A percentile compares a stretch with the other conserved stretches of the same genome.
phyloP scores from a whole-genome alignment of 1,284 basidiomycete genomes.

The Tylopilus sp. region DNA sequence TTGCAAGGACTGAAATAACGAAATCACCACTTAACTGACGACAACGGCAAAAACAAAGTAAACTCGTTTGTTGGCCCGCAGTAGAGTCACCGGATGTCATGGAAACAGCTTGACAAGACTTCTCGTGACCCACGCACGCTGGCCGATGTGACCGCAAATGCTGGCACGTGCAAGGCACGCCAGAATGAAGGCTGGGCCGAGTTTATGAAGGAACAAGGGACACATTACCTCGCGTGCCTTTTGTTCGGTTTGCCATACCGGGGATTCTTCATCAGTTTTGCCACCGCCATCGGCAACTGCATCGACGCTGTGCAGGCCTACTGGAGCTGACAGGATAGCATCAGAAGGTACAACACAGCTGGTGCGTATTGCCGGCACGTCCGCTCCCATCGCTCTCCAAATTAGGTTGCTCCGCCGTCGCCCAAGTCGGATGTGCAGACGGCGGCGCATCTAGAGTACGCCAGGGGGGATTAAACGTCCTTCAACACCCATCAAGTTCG shows the following conservation, averaged over 20 bases:
- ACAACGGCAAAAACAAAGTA: neutral
- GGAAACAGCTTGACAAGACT: neutral
- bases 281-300: conserved; percentile 57
- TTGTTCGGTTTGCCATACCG: conserved; percentile 57
- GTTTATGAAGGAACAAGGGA: neutral
- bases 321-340: conserved; percentile 47
- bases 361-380: conserved; percentile 70
- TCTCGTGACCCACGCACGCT: neutral
- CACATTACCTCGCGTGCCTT: neutral
- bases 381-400: neutral
- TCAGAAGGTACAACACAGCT: conserved; percentile 60
- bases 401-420: conserved; percentile 33
- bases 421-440: conserved; percentile 62
- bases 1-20: neutral
- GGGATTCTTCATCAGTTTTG: conserved; percentile 87
- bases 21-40: neutral
- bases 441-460: conserved; percentile 36
- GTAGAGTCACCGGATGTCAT: neutral
- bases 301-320: neutral
- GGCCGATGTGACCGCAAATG: neutral
- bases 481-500: neutral
- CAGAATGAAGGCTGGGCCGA: neutral
- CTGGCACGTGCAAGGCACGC: conserved; percentile 2
- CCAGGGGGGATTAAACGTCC: neutral
- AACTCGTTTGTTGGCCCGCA: neutral